Evolutionary conservation across 108 stramenopile genomes (phyloP), one percentile per base, ranked within the genome.

Genomic region (Nitzschia sp.): DNA sequence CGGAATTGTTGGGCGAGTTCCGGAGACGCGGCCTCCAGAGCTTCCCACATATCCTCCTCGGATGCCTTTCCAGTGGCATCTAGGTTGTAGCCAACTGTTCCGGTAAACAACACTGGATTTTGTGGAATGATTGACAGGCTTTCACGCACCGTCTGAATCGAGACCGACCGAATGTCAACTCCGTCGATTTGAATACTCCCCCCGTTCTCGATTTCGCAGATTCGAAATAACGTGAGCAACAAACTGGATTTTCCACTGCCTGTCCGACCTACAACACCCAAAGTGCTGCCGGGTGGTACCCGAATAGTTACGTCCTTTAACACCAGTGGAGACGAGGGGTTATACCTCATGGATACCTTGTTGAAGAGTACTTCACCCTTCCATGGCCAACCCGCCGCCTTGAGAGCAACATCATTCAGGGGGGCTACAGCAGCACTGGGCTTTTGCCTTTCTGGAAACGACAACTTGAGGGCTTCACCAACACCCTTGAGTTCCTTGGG

Each of bases 71-170:
- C 75, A 21, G 81, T 90, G 27, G 97, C 95, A 74, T 94, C 93
- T 49, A 99, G 71, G 71, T 99, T 99, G 59, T 72, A 75, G 38
- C 85, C 77, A 30, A 99, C 25, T 11, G 95, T 91, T 15, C 96
- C 98, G 15, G 87, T 66, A 72, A 98, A 99, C 13, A 99, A 64
- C 30, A 88, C 87, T n/a, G 97, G 95, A 66, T 97, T 92, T 84
- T 99, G 98, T 8, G 97, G 97, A 46, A 99, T 96, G 42, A 98
- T 95, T 25, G 95, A 89, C 24, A 98, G 54, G 11, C 74, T 68
- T 29, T 79, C 71, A 31, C 97, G 90, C n/a, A 97, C 83, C 4
- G 71, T 79, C 51, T 89, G 59, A 19, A 98, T 76, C 19, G 85
- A 80, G 8, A 98, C 70, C 26, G 81, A 78, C 34, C 85, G 70